Conservation (phyloP, 1,284 basidiomycete genomes). For the Malassezia psittaci region DNA sequence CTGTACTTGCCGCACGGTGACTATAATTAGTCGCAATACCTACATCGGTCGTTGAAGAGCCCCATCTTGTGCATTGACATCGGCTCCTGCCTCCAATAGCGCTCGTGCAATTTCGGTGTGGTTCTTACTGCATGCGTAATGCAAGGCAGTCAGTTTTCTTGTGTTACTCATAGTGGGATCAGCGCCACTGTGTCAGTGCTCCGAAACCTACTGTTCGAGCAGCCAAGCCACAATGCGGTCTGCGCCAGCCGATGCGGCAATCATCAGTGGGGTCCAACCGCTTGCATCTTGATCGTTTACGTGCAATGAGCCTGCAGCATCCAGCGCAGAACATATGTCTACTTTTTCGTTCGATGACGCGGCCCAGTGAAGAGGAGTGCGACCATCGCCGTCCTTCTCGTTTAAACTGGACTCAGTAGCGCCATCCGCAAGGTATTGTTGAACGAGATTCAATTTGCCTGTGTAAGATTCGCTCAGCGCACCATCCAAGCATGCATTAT, state of each 20-base stretch:
- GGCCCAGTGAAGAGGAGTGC: constrained; percentile 27
- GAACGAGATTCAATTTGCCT: constrained; percentile 5
- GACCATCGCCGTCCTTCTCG: constrained; percentile 18
- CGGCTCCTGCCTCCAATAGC: constrained; percentile 20
- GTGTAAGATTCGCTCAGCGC: neutral
- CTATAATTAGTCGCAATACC: constrained; percentile 12
- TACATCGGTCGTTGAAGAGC: constrained; percentile 26
- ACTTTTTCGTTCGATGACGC: constrained; percentile 9
- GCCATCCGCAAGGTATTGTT: constrained; percentile 1
- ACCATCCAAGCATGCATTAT: constrained; percentile 17
- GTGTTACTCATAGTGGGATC: constrained; percentile 15
- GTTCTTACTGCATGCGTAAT: constrained; percentile 30
- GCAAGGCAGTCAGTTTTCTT: constrained; percentile 21
- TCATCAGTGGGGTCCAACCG: constrained; percentile 27
- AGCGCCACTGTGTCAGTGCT: constrained; percentile 17
- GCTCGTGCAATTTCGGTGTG: constrained; percentile 22
- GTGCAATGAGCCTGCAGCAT: constrained; percentile 4
- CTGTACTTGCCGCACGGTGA: constrained; percentile 23
- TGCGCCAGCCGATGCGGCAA: constrained; percentile 22
- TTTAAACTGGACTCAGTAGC: constrained; percentile 4
- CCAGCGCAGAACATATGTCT: constrained; percentile 12
- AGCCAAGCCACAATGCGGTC: constrained; percentile 12
- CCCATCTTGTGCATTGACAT: constrained; percentile 27
- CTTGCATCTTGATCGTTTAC: constrained; percentile 11
- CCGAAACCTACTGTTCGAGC: constrained; percentile 8